Evolutionary conservation across 352 stramenopile genomes (phyloP), one percentile per base, ranked within the genome.

Genomic region (Globisporangium parvum): DNA sequence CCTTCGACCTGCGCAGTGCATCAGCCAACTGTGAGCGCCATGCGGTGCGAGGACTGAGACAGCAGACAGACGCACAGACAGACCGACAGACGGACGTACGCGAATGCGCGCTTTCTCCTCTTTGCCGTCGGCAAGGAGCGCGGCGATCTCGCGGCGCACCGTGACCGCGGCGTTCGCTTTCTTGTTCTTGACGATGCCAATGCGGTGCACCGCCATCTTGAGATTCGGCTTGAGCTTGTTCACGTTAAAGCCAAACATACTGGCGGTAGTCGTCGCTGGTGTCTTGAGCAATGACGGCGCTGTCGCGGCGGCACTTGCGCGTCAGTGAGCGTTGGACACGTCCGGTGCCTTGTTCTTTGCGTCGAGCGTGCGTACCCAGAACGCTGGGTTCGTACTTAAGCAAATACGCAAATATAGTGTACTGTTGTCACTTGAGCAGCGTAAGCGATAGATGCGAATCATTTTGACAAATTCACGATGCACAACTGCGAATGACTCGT

Each of bases 101-200:
- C 87, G 82, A 60, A 98, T 98, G 53, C 91, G 84, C 45, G 96
- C 96, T 66, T 97, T 97, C 70, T 97, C 91, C 60, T 96, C 88
- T 54, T 97, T 97, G 51, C 86, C 78, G 14, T 96, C 87, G 23
- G 56, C 67, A 51, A 97, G 71, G 37, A 97, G 70, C 40, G 66
- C 62, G 8, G 75, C 81, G 35, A 97, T 83, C 69, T 95, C 82
- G 31, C 73, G 72, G 33, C 91, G 87, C 57, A 73, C 73, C 21
- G 70, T 77, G 53, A 93, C 71, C 18, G 83, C 86, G 26, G 76
- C 70, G 62, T 92, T 89, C 9, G 80, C 80, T 69, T 95, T 96
- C 71, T 97, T 96, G 72, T 96, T 97, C 72, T 94, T 96, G 55
- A 93, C 66, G 55, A 96, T 94, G 51, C 80, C 75, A 60, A 97